These are phyloP conservation scores for Lavandula angustifolia DNA, from an alignment of 257 asterid species.

Conservation along the genomic window DNA sequence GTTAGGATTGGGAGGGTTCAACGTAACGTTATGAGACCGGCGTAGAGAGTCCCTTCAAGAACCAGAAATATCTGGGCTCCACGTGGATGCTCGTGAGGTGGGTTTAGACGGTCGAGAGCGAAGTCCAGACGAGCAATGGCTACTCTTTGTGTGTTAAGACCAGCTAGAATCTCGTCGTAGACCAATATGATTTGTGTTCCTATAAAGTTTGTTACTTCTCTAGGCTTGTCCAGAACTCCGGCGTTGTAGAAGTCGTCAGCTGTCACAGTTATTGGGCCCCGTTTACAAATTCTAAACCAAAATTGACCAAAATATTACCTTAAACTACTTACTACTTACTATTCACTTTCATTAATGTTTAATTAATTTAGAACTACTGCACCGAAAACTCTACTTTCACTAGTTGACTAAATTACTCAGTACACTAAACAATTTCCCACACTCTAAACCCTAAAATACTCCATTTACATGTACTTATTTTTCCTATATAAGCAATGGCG, in stretches of 20 bases:
- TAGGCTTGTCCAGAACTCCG: slow-evolving; percentile 27
- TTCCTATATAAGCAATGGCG: too few relatives aligned
- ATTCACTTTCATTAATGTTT: too few relatives aligned
- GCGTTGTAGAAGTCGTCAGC: slow-evolving; percentile 35
- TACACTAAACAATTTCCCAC: too few relatives aligned
- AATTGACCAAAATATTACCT: too few relatives aligned
- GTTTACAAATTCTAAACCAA: too few relatives aligned
- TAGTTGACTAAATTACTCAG: too few relatives aligned
- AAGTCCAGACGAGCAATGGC: slow-evolving; percentile 30
- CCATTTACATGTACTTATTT: too few relatives aligned
- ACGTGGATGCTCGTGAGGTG: slow-evolving; percentile 45
- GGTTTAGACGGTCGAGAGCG: slow-evolving; percentile 33
- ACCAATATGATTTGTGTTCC: slow-evolving; percentile 30
- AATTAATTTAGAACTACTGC: too few relatives aligned
- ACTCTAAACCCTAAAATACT: too few relatives aligned
- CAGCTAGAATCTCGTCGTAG: slow-evolving; percentile 31
- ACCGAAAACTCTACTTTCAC: too few relatives aligned
- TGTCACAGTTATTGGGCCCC: not conserved
- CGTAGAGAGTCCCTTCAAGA: slow-evolving; percentile 34
- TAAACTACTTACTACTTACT: too few relatives aligned
- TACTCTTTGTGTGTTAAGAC: slow-evolving; percentile 43
- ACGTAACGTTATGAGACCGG: slow-evolving; percentile 38
- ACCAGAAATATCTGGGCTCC: slow-evolving; percentile 36
- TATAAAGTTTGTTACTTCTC: slow-evolving; percentile 6
- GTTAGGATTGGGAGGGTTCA: slow-evolving; percentile 30